Evolutionary conservation across 2,329 filamentous ascomycete genomes (phyloP), one percentile per base, ranked within the genome.

Genomic region (Trichocomaceae sp.): DNA sequence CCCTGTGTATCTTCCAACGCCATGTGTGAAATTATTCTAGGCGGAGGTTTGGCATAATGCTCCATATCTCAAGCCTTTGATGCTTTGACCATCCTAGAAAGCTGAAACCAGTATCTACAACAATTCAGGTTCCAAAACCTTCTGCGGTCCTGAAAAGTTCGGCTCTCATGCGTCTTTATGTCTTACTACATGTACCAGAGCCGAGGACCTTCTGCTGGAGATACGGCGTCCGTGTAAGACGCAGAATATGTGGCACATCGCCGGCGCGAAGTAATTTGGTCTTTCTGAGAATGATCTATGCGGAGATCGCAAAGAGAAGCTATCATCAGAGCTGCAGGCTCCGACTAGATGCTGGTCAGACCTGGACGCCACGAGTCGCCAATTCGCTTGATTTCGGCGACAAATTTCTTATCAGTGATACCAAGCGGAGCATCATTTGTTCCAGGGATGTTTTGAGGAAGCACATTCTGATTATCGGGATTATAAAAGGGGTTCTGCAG

Each of bases 401-500:
- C 80, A 70, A 99, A 99, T 68, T 77, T 84, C 62, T 80, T 82
- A 70, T 90, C 96, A 51, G 83, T 87, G 61, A 97, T 96, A 66
- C 85, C 85, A 68, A 84, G 74, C 9, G 74, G 75, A 15, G 73
- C 74, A 4, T 77, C 70, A 44, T 69, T 67, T 41, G 72, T 64
- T 44, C 4, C 23, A 26, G 75, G 68, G 35, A 72, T 71, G 47
- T 74, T 73, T 49, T 77, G 76, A 47, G 71, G 69, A 35, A 75
- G 81, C 48, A 86, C 87, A 59, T 81, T 81, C 50, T 91, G 85
- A 64, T 92, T 87, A 67, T 96, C 90, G 9, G 92, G 92, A 47
- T 87, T 84, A 71, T 91, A 97, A 72, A 99, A 99, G 0, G 92
- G 92, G 66, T 99, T 97, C 72, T 96, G 87, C 61, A 97, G 75